phyloP scores from a whole-genome alignment of 306 rosid genomes.

The Sophora flavescens region DNA sequence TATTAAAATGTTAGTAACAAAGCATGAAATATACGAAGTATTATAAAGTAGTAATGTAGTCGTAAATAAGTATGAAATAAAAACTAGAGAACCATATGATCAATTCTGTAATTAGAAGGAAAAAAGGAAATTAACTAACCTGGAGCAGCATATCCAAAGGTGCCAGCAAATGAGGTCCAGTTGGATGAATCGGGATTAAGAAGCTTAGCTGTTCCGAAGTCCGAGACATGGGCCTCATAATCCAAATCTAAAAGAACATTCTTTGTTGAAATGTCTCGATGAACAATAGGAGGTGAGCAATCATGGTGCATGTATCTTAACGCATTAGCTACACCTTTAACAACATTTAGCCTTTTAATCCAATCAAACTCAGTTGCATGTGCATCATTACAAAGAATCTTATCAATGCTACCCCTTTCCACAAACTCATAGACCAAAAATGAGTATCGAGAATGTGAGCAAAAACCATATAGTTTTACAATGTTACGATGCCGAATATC shows the following conservation, averaged over 20 bases:
- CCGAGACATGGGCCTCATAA: constrained; percentile 32
- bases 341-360: constrained; percentile 17
- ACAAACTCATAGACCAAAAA: constrained; percentile 38
- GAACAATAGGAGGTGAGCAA: constrained; percentile 35
- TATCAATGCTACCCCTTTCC: constrained; percentile 29
- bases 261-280: constrained; percentile 39
- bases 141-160: constrained; percentile 45
- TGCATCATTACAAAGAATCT: constrained; percentile 25
- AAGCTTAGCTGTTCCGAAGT: constrained; percentile 38
- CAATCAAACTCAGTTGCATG: constrained; percentile 27
- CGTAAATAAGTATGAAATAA: not conserved
- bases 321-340: constrained; percentile 43
- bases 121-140: constrained; percentile 15
- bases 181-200: constrained; percentile 35
- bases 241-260: constrained; percentile 38
- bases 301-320: constrained; percentile 42
- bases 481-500: constrained; percentile 41
- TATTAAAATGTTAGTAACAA: not conserved
- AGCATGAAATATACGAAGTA: not conserved
- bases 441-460: not conserved
- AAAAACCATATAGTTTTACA: constrained; percentile 28
- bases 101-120: not conserved
- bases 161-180: constrained; percentile 34
- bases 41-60: not conserved
- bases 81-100: not conserved